A percentile compares a stretch with the other conserved stretches of the same genome.
Conservation (phyloP, 1,284 basidiomycete genomes). For the Xerocomus minutiporus region DNA sequence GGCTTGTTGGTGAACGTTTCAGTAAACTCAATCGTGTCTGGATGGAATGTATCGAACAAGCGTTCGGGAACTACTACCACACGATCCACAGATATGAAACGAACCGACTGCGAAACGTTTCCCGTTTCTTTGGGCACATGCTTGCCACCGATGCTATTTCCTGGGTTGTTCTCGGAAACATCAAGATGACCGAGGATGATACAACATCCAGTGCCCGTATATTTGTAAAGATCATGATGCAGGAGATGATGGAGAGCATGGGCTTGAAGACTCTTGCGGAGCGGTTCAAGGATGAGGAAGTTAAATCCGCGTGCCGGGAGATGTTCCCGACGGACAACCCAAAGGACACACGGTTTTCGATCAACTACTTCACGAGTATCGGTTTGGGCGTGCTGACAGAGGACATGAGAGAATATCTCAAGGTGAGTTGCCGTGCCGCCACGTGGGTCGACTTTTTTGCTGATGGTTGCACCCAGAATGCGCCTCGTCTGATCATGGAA, state of each 20-base stretch:
- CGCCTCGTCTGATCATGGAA: conserved; percentile 87
- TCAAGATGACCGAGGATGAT: conserved; percentile 97
- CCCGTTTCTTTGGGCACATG: conserved; percentile 92
- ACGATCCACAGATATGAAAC: conserved; percentile 99
- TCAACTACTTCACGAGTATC: conserved; percentile 97
- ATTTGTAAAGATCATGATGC: conserved; percentile 95
- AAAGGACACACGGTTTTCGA: conserved; percentile 94
- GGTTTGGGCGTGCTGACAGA: conserved; percentile 90
- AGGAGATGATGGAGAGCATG: conserved; percentile 91
- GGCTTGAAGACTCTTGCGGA: conserved; percentile 81
- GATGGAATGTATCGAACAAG: conserved; percentile 85
- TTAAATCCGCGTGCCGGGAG: conserved; percentile 68
- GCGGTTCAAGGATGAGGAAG: conserved; percentile 82
- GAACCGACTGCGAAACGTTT: conserved; percentile 95
- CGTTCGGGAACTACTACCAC: conserved; percentile 88
- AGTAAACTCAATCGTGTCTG: conserved; percentile 93
- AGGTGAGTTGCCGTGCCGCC: conserved; percentile 47
- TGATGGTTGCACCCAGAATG: conserved; percentile 57
- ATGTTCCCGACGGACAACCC: conserved; percentile 98
- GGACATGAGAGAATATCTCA: conserved; percentile 93
- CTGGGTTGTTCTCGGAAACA: conserved; percentile 80
- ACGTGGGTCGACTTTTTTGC: not conserved
- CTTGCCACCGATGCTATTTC: conserved; percentile 83
- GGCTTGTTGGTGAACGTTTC: conserved; percentile 93
- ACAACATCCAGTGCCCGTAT: conserved; percentile 96